These are phyloP conservation scores for Trichoderma reesei DNA, from an alignment of 495 filamentous ascomycete species.

Conservation along the genomic window DNA sequence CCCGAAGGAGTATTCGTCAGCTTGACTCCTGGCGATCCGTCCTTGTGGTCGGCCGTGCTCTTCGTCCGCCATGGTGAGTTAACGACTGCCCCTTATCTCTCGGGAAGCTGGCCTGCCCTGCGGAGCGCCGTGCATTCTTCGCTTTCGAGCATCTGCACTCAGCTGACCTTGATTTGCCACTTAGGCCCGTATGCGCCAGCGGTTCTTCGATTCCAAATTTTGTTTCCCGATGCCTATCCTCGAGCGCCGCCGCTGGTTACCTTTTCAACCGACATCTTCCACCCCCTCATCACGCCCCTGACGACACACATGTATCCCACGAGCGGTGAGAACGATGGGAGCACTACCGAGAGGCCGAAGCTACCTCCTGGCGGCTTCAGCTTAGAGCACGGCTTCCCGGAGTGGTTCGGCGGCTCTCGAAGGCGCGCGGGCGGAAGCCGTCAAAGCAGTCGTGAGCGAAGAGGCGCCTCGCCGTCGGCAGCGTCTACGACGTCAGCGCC, in stretches of 20 bases:
- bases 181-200: constrained; percentile 80
- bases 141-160: background rate
- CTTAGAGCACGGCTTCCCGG: constrained; percentile 78
- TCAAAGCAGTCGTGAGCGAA: background rate
- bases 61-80: constrained; percentile 75
- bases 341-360: constrained; percentile 69
- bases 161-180: background rate
- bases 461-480: background rate
- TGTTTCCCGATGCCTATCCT: constrained; percentile 76
- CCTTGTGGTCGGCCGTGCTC: constrained; percentile 77
- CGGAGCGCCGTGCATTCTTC: background rate
- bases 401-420: constrained; percentile 59
- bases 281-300: constrained; percentile 81
- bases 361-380: constrained; percentile 82
- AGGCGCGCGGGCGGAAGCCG: constrained; percentile 13
- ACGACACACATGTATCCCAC: constrained; percentile 87
- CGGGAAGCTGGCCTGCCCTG: background rate
- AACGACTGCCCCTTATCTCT: constrained; percentile 4
- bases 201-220: constrained; percentile 80
- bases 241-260: constrained; percentile 69
- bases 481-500: background rate
- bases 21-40: constrained; percentile 69
- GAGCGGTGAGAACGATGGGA: constrained; percentile 58
- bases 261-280: constrained; percentile 86
- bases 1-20: constrained; percentile 80